Evolutionary conservation across 768 basidiomycete genomes (phyloP).

Genomic region (Coprinopsis marcescibilis): DNA sequence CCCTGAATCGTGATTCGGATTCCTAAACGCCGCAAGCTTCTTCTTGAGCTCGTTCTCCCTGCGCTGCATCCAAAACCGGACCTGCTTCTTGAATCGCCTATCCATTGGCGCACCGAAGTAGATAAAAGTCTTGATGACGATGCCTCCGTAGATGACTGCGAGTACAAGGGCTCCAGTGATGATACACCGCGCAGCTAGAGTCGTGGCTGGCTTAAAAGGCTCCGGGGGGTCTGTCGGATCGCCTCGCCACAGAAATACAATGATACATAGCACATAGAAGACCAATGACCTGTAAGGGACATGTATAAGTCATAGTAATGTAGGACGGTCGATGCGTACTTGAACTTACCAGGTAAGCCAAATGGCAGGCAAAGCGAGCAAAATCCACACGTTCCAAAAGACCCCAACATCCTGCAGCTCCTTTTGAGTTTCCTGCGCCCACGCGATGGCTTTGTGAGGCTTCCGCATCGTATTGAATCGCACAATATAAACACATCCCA

Average conservation of each 20-base stretch:
- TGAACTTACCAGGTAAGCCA: constrained; percentile 53
- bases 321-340: neutral
- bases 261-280: constrained; percentile 49
- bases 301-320: neutral
- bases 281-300: constrained; percentile 45
- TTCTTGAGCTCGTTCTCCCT: neutral
- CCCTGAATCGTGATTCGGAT: too few species aligned
- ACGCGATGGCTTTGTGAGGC: constrained; percentile 56
- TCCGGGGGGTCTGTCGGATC: constrained; percentile 1
- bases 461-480: constrained; percentile 61
- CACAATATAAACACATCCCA: constrained; percentile 60
- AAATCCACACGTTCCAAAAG: constrained; percentile 63
- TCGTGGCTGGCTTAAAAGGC: neutral
- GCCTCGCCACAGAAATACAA: constrained; percentile 50
- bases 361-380: constrained; percentile 58
- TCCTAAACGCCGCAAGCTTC: too few species aligned
- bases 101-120: constrained; percentile 44
- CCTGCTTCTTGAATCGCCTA: constrained; percentile 22
- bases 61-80: constrained; percentile 19
- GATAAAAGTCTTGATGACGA: constrained; percentile 49
- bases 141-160: constrained; percentile 45
- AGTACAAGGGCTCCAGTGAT: constrained; percentile 43
- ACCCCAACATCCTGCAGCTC: constrained; percentile 15
- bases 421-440: constrained; percentile 58
- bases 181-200: constrained; percentile 26